phyloP scores from a whole-genome alignment of 2,329 filamentous ascomycete genomes.

The Paecilomyces sp. region DNA sequence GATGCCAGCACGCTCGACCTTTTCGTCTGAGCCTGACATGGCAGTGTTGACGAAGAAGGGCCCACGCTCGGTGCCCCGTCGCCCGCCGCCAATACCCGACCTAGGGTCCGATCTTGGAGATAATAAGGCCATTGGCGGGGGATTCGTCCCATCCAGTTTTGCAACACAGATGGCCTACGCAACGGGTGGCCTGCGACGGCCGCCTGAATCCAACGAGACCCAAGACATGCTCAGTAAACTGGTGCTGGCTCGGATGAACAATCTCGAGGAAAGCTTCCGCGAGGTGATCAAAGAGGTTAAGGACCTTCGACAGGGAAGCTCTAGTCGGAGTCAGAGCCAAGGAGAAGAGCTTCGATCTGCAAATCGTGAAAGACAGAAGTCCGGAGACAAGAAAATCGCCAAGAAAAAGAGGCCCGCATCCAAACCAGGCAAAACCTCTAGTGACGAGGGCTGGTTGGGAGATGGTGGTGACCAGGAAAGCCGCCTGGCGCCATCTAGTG shows the following conservation, averaged over 20 bases:
- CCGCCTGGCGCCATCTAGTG: not conserved
- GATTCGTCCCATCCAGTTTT: slow-evolving; percentile 66
- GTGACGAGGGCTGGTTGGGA: not conserved
- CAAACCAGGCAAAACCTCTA: not conserved
- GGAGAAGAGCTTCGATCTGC: not conserved
- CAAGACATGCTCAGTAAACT: slow-evolving; percentile 71
- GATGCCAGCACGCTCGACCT: slow-evolving; percentile 44
- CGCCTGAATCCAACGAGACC: slow-evolving; percentile 40
- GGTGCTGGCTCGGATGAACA: slow-evolving; percentile 86
- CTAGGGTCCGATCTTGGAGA: slow-evolving; percentile 67
- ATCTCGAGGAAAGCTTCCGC: slow-evolving; percentile 80
- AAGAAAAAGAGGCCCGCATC: not conserved
- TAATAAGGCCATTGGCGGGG: slow-evolving; percentile 53
- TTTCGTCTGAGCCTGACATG: slow-evolving; percentile 51
- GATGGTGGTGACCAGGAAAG: not conserved
- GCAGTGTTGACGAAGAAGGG: slow-evolving; percentile 46
- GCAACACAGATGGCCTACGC: slow-evolving; percentile 74
- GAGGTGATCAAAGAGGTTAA: slow-evolving; percentile 80
- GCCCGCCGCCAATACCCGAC: slow-evolving; percentile 62
- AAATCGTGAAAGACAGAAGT: not conserved
- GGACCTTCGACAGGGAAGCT: slow-evolving; percentile 44
- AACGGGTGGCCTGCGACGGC: slow-evolving; percentile 52
- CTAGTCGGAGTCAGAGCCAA: slow-evolving; percentile 20
- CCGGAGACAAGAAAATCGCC: not conserved
- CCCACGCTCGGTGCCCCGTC: slow-evolving; percentile 22